These are phyloP conservation scores for Phaeophleospora eucalypticola DNA, from an alignment of 2,329 filamentous ascomycete genomes.

Conservation along the genomic window DNA sequence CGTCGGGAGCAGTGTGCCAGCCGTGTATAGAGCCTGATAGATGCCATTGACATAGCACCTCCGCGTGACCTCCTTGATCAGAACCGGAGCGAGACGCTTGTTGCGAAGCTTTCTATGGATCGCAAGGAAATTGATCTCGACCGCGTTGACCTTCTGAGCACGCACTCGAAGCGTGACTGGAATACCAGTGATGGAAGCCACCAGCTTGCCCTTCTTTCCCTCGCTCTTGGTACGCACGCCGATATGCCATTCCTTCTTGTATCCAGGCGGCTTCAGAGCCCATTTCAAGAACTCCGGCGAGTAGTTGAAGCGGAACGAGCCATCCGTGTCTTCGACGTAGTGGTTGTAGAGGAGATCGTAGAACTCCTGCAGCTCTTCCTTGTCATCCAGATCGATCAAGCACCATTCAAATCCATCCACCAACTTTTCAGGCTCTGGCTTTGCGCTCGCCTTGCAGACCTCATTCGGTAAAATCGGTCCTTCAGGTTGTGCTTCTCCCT, in stretches of 20 bases:
- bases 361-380: constrained; percentile 77
- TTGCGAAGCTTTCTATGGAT: constrained; percentile 96
- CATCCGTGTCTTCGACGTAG: constrained; percentile 95
- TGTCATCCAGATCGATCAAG: constrained; percentile 76
- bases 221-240: constrained; percentile 67
- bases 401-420: constrained; percentile 90
- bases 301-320: constrained; percentile 98
- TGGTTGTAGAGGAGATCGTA: constrained; percentile 88
- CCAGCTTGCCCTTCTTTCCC: constrained; percentile 75
- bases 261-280: constrained; percentile 91
- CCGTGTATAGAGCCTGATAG: constrained; percentile 96
- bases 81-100: constrained; percentile 84
- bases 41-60: constrained; percentile 81
- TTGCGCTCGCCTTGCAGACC: constrained; percentile 57
- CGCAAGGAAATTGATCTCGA: constrained; percentile 97
- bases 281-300: constrained; percentile 84
- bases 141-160: constrained; percentile 67
- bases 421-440: constrained; percentile 63
- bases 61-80: constrained; percentile 97
- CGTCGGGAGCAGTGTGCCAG: constrained; percentile 82
- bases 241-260: constrained; percentile 91
- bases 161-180: constrained; percentile 80
- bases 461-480: constrained; percentile 79
- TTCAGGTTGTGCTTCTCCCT: constrained; percentile 58
- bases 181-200: constrained; percentile 93